Percentiles rank a stretch among this genome's conserved stretches.
phyloP scores from a whole-genome alignment of 2,329 filamentous ascomycete genomes.

The Aspergillus persii region DNA sequence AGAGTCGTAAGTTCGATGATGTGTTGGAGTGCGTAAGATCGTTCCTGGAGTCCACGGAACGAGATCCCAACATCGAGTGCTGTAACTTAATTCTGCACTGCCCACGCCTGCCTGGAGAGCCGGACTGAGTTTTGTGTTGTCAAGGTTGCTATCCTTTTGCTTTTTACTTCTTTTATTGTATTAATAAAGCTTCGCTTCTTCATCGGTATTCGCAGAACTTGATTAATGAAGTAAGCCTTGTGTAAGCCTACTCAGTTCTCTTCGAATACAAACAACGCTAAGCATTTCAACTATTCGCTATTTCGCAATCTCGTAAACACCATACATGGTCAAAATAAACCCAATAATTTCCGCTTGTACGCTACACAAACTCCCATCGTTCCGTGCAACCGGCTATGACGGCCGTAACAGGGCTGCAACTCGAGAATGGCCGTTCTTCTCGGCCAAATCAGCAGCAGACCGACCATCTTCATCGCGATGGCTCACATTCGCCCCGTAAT shows the following conservation, averaged over 20 bases:
- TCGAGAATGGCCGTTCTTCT: background rate
- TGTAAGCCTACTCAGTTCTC: too few species aligned
- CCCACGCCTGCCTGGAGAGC: too few species aligned
- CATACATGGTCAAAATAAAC: background rate
- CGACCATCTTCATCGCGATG: background rate
- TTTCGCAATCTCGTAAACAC: background rate
- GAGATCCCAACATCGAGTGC: background rate
- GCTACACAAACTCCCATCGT: background rate
- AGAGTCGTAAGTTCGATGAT: background rate
- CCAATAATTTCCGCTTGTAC: background rate
- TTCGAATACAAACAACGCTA: background rate
- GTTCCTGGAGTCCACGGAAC: background rate
- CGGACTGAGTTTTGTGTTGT: background rate
- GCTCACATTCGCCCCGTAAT: background rate
- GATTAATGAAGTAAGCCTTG: too few species aligned
- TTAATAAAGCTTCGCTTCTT: too few species aligned
- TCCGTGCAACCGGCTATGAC: background rate
- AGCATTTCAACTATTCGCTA: background rate
- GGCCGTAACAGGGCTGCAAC: background rate
- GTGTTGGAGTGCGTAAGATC: background rate
- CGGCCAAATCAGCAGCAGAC: background rate
- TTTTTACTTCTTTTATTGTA: too few species aligned
- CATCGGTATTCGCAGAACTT: too few species aligned
- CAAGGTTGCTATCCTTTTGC: too few species aligned
- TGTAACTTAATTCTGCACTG: background rate